Evolutionary conservation across 179 eudicot species (phyloP), one percentile per base, ranked within the genome.

Genomic region (Silene vulgaris): DNA sequence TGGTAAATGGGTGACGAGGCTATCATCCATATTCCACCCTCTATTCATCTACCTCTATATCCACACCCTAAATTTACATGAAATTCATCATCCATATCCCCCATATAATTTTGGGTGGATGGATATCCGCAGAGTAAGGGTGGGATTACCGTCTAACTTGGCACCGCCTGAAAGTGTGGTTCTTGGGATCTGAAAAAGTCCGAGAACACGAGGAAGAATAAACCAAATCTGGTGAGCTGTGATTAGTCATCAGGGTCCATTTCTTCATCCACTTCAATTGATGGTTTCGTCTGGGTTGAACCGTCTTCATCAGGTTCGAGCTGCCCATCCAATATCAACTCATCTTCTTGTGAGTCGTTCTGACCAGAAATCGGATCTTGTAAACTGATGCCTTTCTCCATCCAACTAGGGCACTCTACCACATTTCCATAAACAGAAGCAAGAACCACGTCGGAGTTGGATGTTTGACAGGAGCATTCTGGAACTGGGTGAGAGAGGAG

Each of bases 401-500:
- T 86, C 90, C 90, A 82, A 61, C 84, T 82, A 29, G 98, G 97
- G 84, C 98, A 94, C 79, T 89, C 82, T 0, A 84, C 87, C 4
- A 84, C 79, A 23, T 77, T 86, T 76, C 80, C 77, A 54, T 74
- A 85, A 52, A 79, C 59, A 35, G 85, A 76, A 29, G 75, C 78
- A 21, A 86, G 63, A 74, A 60, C 37, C 28, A 81, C 85, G 16
- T 85, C 63, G 20, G 86, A 69, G 73, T 86, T 78, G 14, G 82
- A 69, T 54, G 89, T 85, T 81, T 80, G 80, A 73, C 99, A 95
- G 28, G 96, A 92, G 84, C 99, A 95, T 85, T 92, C 97, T 0
- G 97, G 99, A 74, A 92, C 71, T 0, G 99, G 99, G 79, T 89
- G 90, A 63, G 96, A 92, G 50, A 95, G 91, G 76, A 95, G 89